Conservation (phyloP, 441 rosid genomes). For the Flueggea neowawraea region DNA sequence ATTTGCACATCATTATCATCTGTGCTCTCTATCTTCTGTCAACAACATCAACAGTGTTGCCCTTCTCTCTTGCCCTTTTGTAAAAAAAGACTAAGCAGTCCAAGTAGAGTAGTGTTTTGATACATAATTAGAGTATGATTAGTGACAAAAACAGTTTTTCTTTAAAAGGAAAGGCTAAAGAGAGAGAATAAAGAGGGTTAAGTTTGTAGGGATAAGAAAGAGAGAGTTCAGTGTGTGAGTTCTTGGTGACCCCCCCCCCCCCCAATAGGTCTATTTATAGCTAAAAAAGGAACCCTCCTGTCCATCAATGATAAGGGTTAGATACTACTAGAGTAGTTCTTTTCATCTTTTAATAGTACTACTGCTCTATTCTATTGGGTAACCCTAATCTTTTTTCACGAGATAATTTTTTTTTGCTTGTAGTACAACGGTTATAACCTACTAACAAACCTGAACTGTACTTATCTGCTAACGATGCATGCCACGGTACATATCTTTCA, state of each 20-base stretch:
- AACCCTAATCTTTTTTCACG: not conserved
- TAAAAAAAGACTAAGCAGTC: not conserved
- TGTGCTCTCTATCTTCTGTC: conserved; percentile 99
- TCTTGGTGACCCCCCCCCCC: too few species aligned
- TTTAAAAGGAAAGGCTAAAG: conserved; percentile 20
- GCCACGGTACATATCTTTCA: too few species aligned
- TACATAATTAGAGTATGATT: not conserved
- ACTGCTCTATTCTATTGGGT: too few species aligned
- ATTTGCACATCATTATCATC: conserved; percentile 54
- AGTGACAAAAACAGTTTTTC: conserved; percentile 4
- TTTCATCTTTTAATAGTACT: too few species aligned
- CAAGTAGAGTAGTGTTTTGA: not conserved
- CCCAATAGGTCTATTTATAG: conserved; percentile 26
- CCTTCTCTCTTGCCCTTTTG: conserved; percentile 5
- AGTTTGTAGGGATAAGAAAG: not conserved
- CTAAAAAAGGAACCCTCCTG: not conserved
- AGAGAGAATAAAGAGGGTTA: not conserved
- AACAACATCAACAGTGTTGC: conserved; percentile 37
- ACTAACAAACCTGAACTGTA: conserved; percentile 19
- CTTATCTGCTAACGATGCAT: too few species aligned
- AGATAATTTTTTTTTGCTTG: not conserved
- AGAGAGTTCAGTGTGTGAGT: not conserved
- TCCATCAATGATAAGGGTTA: not conserved
- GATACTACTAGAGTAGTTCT: too few species aligned
- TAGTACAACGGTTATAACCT: conserved; percentile 6